A percentile compares a stretch with the other conserved stretches of the same genome.
phyloP scores from a whole-genome alignment of 768 basidiomycete species.

The Dioszegia aurantiaca region DNA sequence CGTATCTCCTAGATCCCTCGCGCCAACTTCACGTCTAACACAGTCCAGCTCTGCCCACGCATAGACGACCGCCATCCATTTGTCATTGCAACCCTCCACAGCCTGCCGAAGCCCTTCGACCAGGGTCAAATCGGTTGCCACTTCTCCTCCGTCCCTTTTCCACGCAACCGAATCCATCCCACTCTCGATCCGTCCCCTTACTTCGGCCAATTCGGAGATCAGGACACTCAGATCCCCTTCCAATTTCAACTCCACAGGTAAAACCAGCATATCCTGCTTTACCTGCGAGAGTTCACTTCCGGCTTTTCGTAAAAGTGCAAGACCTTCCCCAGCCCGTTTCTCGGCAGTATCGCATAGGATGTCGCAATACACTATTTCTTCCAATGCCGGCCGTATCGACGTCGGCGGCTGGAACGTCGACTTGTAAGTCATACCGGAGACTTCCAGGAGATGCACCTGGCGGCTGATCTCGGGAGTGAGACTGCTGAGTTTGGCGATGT shows the following conservation, averaged over 20 bases:
- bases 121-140: too few relatives aligned
- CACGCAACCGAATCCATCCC: not conserved
- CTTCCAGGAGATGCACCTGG: not conserved
- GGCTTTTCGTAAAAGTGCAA: not conserved
- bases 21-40: not conserved
- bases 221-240: not conserved
- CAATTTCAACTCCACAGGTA: not conserved
- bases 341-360: not conserved
- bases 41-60: not conserved
- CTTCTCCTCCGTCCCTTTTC: not conserved
- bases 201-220: not conserved
- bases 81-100: not conserved
- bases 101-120: not conserved
- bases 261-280: conserved; percentile 5
- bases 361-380: not conserved
- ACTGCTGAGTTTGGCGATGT: not conserved
- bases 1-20: not conserved
- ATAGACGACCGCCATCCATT: not conserved
- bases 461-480: not conserved
- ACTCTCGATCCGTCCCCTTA: not conserved
- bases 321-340: not conserved
- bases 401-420: not conserved
- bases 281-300: not conserved
- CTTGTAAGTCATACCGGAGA: not conserved
- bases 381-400: not conserved